Percentiles rank a stretch among this genome's conserved stretches.
These are phyloP conservation scores for Cicer chorassanicum DNA, from an alignment of 306 rosid genomes.

Conservation along the genomic window DNA sequence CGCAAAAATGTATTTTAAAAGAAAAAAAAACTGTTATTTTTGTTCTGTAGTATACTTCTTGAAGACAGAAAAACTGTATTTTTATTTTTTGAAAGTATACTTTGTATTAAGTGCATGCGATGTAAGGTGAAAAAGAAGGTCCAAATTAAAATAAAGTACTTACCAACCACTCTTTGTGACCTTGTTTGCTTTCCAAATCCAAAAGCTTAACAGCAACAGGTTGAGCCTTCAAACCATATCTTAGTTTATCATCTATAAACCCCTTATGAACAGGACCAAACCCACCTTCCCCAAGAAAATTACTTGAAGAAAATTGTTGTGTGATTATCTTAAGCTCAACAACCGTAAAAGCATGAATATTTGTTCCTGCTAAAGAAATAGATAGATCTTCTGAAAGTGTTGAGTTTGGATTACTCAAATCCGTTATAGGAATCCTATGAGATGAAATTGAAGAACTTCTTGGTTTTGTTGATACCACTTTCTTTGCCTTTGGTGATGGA, in stretches of 20 bases:
- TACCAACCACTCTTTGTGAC: conserved; percentile 96
- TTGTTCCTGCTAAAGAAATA: conserved; percentile 74
- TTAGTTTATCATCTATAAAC: conserved; percentile 80
- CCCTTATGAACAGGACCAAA: conserved; percentile 96
- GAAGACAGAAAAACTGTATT: no score
- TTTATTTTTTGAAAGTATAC: no score
- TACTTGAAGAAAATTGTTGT: conserved; percentile 71
- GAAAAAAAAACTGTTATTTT: no score
- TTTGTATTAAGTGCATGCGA: no score
- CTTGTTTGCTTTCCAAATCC: conserved; percentile 89
- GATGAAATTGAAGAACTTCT: conserved; percentile 49
- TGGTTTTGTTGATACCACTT: conserved; percentile 58
- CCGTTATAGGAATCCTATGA: conserved; percentile 61
- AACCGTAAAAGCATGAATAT: conserved; percentile 64
- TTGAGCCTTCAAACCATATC: conserved; percentile 77
- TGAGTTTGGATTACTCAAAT: conserved; percentile 68
- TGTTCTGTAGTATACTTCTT: no score
- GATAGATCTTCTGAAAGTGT: conserved; percentile 73
- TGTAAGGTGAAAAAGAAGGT: no score
- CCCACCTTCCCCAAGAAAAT: conserved; percentile 87
- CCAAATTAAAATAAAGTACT: conserved; percentile 12
- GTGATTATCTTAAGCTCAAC: conserved; percentile 83
- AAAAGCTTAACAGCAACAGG: conserved; percentile 87
- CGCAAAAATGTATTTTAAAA: no score
- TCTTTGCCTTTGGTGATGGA: conserved; percentile 55